These are phyloP conservation scores for Vicia sativa DNA, from an alignment of 306 rosid species.

Conservation along the genomic window DNA sequence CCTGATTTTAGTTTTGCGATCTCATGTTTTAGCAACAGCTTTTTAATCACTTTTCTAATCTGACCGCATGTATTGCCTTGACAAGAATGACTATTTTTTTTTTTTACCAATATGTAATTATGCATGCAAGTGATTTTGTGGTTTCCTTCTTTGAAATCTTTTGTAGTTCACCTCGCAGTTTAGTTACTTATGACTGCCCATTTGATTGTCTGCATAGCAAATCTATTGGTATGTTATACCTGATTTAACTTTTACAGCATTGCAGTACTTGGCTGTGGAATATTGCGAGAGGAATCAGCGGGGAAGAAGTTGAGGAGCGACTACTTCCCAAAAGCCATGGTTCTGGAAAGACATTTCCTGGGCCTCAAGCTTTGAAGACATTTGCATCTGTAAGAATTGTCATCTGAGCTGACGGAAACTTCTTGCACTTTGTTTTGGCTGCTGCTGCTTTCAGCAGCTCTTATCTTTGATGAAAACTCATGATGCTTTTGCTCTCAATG, in stretches of 20 bases:
- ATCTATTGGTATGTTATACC: slow-evolving; percentile 36
- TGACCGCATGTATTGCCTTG: slow-evolving; percentile 1
- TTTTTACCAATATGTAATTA: neutral
- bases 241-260: slow-evolving; percentile 45
- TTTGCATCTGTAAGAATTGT: slow-evolving; percentile 63
- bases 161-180: slow-evolving; percentile 16
- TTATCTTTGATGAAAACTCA: slow-evolving; percentile 15
- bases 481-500: slow-evolving; percentile 4
- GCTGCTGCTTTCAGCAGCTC: slow-evolving; percentile 18
- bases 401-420: slow-evolving; percentile 26
- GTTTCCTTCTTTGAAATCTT: neutral
- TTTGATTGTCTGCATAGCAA: slow-evolving; percentile 26
- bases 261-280: slow-evolving; percentile 97
- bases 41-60: slow-evolving; percentile 14
- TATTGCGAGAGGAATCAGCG: slow-evolving; percentile 85
- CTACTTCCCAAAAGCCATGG: slow-evolving; percentile 98
- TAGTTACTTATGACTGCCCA: slow-evolving; percentile 2
- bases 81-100: slow-evolving; percentile 10
- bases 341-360: slow-evolving; percentile 95
- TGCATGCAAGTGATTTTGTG: slow-evolving; percentile 1
- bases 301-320: slow-evolving; percentile 91
- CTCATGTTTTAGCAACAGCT: slow-evolving; percentile 14
- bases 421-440: slow-evolving; percentile 20
- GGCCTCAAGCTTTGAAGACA: slow-evolving; percentile 84
- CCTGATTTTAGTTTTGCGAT: slow-evolving; percentile 14